Evolutionary conservation across 306 rosid genomes (phyloP).

Genomic region (Begonia loranthoides): DNA sequence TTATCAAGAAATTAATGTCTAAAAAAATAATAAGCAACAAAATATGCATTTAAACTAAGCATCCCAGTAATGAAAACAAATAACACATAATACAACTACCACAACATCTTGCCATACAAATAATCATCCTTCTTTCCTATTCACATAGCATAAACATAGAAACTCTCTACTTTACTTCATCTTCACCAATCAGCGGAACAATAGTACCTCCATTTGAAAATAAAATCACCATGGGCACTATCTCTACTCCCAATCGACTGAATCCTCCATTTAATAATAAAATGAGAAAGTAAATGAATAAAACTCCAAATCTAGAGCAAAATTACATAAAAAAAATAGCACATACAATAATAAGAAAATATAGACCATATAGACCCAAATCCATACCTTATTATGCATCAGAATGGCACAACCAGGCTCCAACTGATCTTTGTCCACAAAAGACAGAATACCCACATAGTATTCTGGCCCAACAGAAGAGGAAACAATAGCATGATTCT

Average conservation of each 20-base stretch:
- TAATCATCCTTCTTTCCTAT: no score
- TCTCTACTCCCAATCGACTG: background rate
- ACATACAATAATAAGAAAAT: background rate
- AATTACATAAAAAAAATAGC: background rate
- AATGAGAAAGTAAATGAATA: background rate
- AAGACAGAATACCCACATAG: constrained; percentile 81
- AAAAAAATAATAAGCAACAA: no score
- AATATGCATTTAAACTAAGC: no score
- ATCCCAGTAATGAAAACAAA: no score
- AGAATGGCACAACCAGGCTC: constrained; percentile 96
- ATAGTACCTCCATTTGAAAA: background rate
- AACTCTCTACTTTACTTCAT: no score
- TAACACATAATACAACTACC: no score
- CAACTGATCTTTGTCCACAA: constrained; percentile 91
- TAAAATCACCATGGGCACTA: background rate
- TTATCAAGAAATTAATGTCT: no score
- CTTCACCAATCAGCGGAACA: no score
- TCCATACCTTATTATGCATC: constrained; percentile 87
- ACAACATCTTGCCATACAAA: no score
- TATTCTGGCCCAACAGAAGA: constrained; percentile 97
- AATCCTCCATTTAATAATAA: no score
- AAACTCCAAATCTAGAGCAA: background rate
- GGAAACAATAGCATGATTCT: constrained; percentile 93
- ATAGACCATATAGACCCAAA: constrained; percentile 1
- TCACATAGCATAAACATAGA: no score